These are phyloP conservation scores for Syzygium jambos DNA, from an alignment of 345 rosid species.

Conservation along the genomic window DNA sequence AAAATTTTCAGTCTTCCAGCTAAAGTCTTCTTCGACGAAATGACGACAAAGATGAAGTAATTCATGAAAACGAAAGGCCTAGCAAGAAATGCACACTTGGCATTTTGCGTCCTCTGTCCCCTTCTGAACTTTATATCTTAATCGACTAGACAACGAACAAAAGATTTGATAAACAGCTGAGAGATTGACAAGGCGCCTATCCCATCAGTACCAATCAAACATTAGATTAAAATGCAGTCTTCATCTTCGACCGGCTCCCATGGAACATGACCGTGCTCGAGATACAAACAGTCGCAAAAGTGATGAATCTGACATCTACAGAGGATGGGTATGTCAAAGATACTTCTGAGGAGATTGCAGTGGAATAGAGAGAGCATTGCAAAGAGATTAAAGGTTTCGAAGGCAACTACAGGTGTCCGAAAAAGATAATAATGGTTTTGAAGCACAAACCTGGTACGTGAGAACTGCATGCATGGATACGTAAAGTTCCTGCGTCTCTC, in stretches of 20 bases:
- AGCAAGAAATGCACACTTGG: not conserved
- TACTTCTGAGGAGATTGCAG: not conserved
- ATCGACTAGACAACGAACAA: no score
- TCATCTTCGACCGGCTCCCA: not conserved
- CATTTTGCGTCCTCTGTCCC: no score
- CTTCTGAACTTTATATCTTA: no score
- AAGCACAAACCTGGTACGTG: not conserved
- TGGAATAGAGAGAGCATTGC: not conserved
- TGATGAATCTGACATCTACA: not conserved
- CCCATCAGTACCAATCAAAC: no score
- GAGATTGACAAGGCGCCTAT: no score
- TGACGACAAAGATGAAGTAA: not conserved
- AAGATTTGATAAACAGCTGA: no score
- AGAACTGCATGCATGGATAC: not conserved
- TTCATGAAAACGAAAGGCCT: not conserved
- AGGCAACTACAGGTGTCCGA: not conserved
- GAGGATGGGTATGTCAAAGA: not conserved
- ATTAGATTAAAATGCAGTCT: not conserved
- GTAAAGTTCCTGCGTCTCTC: not conserved
- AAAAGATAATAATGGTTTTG: not conserved
- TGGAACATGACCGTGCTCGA: not conserved
- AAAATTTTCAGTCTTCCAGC: not conserved
- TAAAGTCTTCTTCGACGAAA: not conserved
- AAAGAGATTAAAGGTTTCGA: no score
- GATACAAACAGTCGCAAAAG: not conserved